Base-by-base conservation (phyloP, 306 rosid genomes). In the Cicer cuneatum region DNA sequence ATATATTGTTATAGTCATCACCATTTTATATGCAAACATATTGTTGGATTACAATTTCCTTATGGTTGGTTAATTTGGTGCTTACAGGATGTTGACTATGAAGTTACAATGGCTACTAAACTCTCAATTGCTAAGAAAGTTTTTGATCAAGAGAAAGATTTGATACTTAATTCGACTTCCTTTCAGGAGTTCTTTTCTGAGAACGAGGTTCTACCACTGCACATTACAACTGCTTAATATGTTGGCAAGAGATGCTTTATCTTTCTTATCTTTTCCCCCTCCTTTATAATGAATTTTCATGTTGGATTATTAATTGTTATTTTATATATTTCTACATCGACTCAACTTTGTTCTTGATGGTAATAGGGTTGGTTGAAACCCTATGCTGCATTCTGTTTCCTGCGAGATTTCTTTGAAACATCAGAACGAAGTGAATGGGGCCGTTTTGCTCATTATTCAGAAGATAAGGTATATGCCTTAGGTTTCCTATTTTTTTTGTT, bases 381-480 rank as follows among this genome's bases (percentile, higher is more conserved):
- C 61, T 94, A 90, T 61, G 96, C 97, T 19, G 98, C 93, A 37
- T 91, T 87, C 91, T 91, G 98, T 76, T 91, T 94, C 86, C 72
- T 91, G 82, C 85, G 97, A 58, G 98, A 91, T 86, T 94, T 94
- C 80, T 94, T 94, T 77, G 98, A 90, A 86, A 94, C 97, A 51
- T 88, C 98, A 73, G 98, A 94, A 63, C 97, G 84, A 58, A 88
- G 86, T 79, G 88, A 94, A 84, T 94, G 98, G 98, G 98, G 98
- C 47, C 81, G 91, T 40, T 94, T 84, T 85, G 90, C 96, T 72
- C 69, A 81, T 72, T 91, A 74, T 71, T 86, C 98, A 2, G 85
- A 83, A 68, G 91, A 86, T 76, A 94, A 83, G 95, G 98, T 91
- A 81, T 70, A 21, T 51, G 39, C 64, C 56, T 40, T 73, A 13